Evolutionary conservation across 2,329 filamentous ascomycete species (phyloP), one percentile per base, ranked within the genome.

Genomic region (Rhynchosporium graminicola): DNA sequence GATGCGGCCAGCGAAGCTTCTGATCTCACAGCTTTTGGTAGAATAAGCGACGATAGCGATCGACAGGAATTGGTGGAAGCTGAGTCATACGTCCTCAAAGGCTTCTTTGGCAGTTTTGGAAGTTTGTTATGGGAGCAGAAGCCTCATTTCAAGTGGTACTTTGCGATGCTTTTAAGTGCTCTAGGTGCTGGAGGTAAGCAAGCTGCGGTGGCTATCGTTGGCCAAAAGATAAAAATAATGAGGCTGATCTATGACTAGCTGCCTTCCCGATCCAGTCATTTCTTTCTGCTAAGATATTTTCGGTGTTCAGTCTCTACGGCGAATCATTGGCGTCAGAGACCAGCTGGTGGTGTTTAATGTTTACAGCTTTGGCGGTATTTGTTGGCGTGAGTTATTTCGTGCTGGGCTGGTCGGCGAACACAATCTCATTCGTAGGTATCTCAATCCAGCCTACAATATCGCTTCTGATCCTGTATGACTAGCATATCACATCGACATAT

Each of bases 61-160:
- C 60, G 56, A 42, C 57, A 59, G 10, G 61, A 62, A 38, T 29
- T 33, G 3, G 64, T 70, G 50, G 65, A 72, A 66, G 40, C 55
- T 6, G 60, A 45, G 20, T 60, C 36, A 10, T 79, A 74, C 73
- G 76, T 73, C 65, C 70, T 68, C 56, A 75, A 69, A 60, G 79
- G 75, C 57, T 72, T 86, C 36, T 68, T 83, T 47, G 46, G 57
- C 20, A 69, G 83, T 61, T 86, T 87, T 60, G 82, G 82, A 0
- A 76, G 78, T 28, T 75, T 88, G 5, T 74, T 88, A 3, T 80
- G 77, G 65, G 86, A 89, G 69, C 84, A 87, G 62, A 77, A 76
- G 47, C 76, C 74, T 47, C 76, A 80, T 1, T 83, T 83, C 74
- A 77, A 77, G 2, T 76, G 80, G 59, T 85, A 86, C 67, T 67